phyloP scores from a whole-genome alignment of 192 early-diverging fungal genomes.

The Podochytrium sp. region DNA sequence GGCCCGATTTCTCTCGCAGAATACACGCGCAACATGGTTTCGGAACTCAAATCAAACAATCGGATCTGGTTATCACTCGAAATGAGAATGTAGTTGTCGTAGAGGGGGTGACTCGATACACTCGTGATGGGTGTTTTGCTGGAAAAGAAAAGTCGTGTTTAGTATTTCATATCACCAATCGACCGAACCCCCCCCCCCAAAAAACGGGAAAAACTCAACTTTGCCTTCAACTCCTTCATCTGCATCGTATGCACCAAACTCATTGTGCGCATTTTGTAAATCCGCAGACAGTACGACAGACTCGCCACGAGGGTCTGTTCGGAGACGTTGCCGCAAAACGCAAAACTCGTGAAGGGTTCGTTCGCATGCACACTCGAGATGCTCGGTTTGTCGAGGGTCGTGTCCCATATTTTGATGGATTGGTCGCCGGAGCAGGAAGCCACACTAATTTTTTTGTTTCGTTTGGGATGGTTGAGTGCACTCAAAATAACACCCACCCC shows the following conservation, averaged over 20 bases:
- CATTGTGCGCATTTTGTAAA: constrained; percentile 56
- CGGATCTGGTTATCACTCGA: constrained; percentile 60
- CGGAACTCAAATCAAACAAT: constrained; percentile 48
- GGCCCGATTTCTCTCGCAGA: constrained; percentile 42
- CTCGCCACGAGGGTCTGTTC: constrained; percentile 51
- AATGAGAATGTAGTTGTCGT: constrained; percentile 53
- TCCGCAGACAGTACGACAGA: constrained; percentile 49
- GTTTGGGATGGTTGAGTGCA: too few relatives aligned
- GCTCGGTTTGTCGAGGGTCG: not conserved
- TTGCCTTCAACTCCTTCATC: constrained; percentile 41
- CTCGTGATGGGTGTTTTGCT: constrained; percentile 56
- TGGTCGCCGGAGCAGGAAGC: constrained; percentile 63
- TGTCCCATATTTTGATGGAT: constrained; percentile 56
- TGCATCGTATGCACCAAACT: constrained; percentile 50
- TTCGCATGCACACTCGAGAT: constrained; percentile 54
- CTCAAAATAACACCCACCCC: too few relatives aligned
- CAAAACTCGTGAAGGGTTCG: constrained; percentile 63
- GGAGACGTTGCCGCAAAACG: constrained; percentile 46
- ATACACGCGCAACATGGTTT: constrained; percentile 46
- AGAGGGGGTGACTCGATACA: constrained; percentile 48
- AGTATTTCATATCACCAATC: not conserved
- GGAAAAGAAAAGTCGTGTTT: not conserved
- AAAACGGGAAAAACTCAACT: constrained; percentile 3
- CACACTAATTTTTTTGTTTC: too few relatives aligned
- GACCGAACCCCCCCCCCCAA: not conserved